These are phyloP conservation scores for Aspergillus sp. DNA, from an alignment of 2,329 filamentous ascomycete genomes.

Conservation along the genomic window DNA sequence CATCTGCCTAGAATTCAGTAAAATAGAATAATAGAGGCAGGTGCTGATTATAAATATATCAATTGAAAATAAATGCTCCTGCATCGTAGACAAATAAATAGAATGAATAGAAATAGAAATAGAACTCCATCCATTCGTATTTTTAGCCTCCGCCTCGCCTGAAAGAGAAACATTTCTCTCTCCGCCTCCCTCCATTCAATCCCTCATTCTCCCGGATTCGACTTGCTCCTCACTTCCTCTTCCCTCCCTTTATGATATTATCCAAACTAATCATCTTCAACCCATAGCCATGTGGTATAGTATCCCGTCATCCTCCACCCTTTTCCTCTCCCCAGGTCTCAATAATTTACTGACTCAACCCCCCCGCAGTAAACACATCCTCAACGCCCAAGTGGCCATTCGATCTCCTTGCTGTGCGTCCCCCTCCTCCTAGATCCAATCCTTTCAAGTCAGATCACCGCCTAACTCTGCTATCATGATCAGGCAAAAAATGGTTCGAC, in stretches of 20 bases:
- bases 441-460: too few species aligned
- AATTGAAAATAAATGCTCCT: too few species aligned
- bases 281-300: constrained; percentile 29
- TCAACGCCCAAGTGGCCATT: constrained; percentile 97
- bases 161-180: not conserved
- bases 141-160: constrained; percentile 17
- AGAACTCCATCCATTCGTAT: constrained; percentile 1
- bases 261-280: not conserved
- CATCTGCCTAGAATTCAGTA: too few species aligned
- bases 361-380: constrained; percentile 79
- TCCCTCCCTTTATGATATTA: not conserved
- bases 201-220: not conserved
- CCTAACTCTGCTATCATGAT: not conserved
- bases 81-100: too few species aligned
- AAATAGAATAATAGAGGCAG: too few species aligned
- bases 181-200: not conserved
- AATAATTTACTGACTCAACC: constrained; percentile 6
- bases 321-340: not conserved
- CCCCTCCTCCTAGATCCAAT: not conserved
- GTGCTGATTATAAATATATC: too few species aligned
- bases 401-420: constrained; percentile 88
- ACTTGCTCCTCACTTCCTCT: constrained; percentile 3
- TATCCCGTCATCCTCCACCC: not conserved
- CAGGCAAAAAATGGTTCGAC: constrained; percentile 97
- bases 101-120: too few species aligned